Percentiles rank a stretch among this genome's conserved stretches.
Evolutionary conservation across 768 basidiomycete genomes (phyloP).

Genomic region (Phallus indusiatus): DNA sequence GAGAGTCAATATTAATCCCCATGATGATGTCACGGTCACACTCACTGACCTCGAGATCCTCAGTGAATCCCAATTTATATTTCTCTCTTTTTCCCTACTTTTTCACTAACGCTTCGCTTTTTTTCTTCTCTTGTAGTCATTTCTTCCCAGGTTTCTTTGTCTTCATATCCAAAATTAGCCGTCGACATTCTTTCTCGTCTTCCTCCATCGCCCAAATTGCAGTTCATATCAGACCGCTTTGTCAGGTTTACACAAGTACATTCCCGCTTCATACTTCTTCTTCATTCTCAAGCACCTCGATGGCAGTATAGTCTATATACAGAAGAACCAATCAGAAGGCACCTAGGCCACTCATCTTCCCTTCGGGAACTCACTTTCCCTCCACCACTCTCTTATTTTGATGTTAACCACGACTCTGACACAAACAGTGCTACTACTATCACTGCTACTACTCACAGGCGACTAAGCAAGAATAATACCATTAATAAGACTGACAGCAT

Average conservation of each 20-base stretch:
- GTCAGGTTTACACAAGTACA: slow-evolving; percentile 36
- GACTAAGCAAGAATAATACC: not conserved
- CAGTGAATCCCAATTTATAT: slow-evolving; percentile 39
- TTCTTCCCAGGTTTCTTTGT: slow-evolving; percentile 2
- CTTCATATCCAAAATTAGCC: slow-evolving; percentile 57
- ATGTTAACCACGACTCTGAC: not conserved
- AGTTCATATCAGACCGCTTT: slow-evolving; percentile 4
- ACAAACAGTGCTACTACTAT: not conserved
- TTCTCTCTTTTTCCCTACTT: not conserved
- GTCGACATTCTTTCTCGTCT: slow-evolving; percentile 43
- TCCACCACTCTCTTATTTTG: slow-evolving; percentile 51
- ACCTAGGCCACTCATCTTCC: slow-evolving; percentile 20
- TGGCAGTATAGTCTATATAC: slow-evolving; percentile 34
- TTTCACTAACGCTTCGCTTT: slow-evolving; percentile 11
- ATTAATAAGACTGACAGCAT: not conserved
- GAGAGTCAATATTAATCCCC: slow-evolving; percentile 27
- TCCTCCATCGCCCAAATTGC: slow-evolving; percentile 26
- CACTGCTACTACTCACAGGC: not conserved
- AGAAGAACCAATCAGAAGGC: slow-evolving; percentile 25
- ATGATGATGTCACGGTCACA: slow-evolving; percentile 35
- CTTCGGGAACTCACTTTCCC: slow-evolving; percentile 63
- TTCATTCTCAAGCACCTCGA: slow-evolving; percentile 54
- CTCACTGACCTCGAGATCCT: slow-evolving; percentile 56
- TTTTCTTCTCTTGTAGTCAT: slow-evolving; percentile 7
- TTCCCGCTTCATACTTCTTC: slow-evolving; percentile 62